Conservation (phyloP, 1,284 basidiomycete species). For the Exobasidium cylindrosporum region DNA sequence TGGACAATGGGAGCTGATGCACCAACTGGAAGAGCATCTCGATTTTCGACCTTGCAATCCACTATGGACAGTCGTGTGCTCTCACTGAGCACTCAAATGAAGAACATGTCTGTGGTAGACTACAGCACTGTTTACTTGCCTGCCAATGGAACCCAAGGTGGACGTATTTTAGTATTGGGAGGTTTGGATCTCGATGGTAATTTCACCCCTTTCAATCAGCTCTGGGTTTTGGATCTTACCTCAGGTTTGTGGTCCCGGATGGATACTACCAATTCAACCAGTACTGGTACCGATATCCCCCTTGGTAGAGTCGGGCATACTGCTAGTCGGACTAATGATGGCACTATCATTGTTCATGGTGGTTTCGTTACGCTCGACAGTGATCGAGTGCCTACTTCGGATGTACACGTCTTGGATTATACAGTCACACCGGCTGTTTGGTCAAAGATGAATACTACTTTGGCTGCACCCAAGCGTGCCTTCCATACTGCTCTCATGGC, state of each 20-base stretch:
- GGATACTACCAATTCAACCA: slow-evolving; percentile 12
- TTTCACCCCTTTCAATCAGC: slow-evolving; percentile 22
- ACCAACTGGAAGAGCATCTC: slow-evolving; percentile 58
- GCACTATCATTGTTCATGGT: slow-evolving; percentile 52
- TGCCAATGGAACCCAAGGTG: slow-evolving; percentile 8
- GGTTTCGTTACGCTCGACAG: slow-evolving; percentile 33
- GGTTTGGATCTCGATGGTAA: slow-evolving; percentile 17
- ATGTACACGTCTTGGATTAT: slow-evolving; percentile 43
- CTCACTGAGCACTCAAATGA: neutral
- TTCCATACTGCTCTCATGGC: slow-evolving; percentile 53
- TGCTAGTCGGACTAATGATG: slow-evolving; percentile 36
- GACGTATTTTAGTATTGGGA: slow-evolving; percentile 26
- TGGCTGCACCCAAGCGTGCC: slow-evolving; percentile 35
- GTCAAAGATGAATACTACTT: slow-evolving; percentile 7
- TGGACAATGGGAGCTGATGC: slow-evolving; percentile 58
- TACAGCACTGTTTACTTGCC: slow-evolving; percentile 18
- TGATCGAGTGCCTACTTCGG: slow-evolving; percentile 30
- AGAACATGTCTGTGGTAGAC: slow-evolving; percentile 6
- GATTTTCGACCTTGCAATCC: slow-evolving; percentile 10
- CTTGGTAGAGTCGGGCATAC: slow-evolving; percentile 52
- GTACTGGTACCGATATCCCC: slow-evolving; percentile 32
- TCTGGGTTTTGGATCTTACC: slow-evolving; percentile 46
- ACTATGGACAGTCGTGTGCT: slow-evolving; percentile 17
- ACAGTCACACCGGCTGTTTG: slow-evolving; percentile 34
- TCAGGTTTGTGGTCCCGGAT: slow-evolving; percentile 39